Evolutionary conservation across 164 flowering plant species (phyloP).

Genomic region (Houttuynia cordata): DNA sequence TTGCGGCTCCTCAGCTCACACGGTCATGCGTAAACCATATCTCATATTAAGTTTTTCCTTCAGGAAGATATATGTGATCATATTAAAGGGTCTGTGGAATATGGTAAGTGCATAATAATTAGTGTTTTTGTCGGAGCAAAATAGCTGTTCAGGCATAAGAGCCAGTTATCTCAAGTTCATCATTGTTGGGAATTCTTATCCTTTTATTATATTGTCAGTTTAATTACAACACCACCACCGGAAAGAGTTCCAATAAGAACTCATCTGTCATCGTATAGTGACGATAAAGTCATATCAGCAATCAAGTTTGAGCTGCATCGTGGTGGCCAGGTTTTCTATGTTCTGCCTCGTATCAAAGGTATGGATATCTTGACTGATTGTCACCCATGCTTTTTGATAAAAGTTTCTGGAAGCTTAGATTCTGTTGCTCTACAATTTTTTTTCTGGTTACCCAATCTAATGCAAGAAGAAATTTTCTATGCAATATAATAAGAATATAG

Average conservation of each 20-base stretch:
- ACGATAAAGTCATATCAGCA: conserved; percentile 59
- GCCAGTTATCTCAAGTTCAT: not conserved
- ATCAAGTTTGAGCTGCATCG: conserved; percentile 80
- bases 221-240: conserved; percentile 95
- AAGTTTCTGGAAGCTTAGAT: not conserved
- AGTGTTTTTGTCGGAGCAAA: not conserved
- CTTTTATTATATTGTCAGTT: conserved; percentile 31
- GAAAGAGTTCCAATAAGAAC: conserved; percentile 96
- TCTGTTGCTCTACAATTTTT: not conserved
- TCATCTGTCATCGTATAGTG: conserved; percentile 62
- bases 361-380: conserved; percentile 1
- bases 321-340: conserved; percentile 94
- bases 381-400: not conserved
- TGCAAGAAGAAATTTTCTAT: no score
- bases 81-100: no score
- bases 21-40: no score
- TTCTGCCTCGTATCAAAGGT: conserved; percentile 96
- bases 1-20: no score
- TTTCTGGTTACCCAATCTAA: no score
- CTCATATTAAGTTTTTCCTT: no score
- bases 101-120: not conserved
- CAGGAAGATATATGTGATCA: no score
- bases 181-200: not conserved
- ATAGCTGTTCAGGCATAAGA: not conserved
- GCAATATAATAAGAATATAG: no score